phyloP scores from a whole-genome alignment of 305 asterid species.

The Rubia balearica region DNA sequence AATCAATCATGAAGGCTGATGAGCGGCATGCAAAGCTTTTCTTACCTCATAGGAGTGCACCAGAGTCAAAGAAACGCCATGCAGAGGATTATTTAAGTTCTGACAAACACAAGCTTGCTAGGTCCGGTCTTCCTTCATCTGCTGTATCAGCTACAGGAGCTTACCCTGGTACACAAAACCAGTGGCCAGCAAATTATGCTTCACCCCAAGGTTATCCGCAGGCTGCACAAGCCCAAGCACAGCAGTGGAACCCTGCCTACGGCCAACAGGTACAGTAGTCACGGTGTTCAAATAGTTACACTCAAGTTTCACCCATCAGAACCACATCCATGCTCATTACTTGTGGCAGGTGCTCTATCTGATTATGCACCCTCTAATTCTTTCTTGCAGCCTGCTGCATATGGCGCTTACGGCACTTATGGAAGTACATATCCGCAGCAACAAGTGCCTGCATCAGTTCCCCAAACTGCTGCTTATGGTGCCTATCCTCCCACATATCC shows the following conservation, averaged over 20 bases:
- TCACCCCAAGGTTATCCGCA: slow-evolving; percentile 90
- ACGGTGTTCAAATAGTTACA: not conserved
- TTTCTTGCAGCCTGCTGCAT: slow-evolving; percentile 55
- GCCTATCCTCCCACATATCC: slow-evolving; percentile 73
- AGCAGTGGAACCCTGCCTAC: slow-evolving; percentile 78
- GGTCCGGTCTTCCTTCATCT: slow-evolving; percentile 46
- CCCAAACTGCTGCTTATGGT: slow-evolving; percentile 72
- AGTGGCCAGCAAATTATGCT: slow-evolving; percentile 83
- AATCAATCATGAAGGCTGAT: slow-evolving; percentile 68
- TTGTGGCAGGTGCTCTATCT: not conserved
- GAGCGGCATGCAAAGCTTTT: slow-evolving; percentile 83
- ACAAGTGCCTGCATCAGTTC: slow-evolving; percentile 61
- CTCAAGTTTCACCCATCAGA: not conserved
- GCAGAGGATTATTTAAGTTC: slow-evolving; percentile 78
- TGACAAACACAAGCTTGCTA: slow-evolving; percentile 68
- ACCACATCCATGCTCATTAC: not conserved
- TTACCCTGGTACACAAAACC: slow-evolving; percentile 63
- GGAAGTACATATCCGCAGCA: slow-evolving; percentile 58
- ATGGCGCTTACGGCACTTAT: slow-evolving; percentile 59
- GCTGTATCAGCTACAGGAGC: slow-evolving; percentile 59
- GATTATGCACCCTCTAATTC: slow-evolving; percentile 5
- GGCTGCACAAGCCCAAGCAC: slow-evolving; percentile 73
- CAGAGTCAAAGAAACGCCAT: slow-evolving; percentile 82
- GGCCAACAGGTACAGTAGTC: slow-evolving; percentile 54
- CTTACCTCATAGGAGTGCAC: slow-evolving; percentile 64